Percentiles rank a stretch among this genome's conserved stretches.
phyloP scores from a whole-genome alignment of 345 rosid species.

The Citrus sinensis region DNA sequence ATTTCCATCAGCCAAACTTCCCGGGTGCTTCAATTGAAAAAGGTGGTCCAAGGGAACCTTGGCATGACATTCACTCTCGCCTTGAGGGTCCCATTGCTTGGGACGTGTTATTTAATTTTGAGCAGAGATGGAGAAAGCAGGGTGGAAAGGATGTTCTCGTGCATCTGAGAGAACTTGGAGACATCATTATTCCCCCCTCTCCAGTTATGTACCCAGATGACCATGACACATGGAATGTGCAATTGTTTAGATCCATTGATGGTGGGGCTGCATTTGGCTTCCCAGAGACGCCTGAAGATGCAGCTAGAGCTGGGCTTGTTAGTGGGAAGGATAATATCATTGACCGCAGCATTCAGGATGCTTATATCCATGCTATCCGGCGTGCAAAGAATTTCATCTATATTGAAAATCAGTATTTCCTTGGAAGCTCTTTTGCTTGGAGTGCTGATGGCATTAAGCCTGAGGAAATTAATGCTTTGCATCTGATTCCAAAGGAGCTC shows the following conservation, averaged over 20 bases:
- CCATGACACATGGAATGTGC: conserved; percentile 88
- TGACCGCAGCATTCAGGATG: conserved; percentile 96
- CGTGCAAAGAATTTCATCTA: conserved; percentile 95
- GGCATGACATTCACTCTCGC: conserved; percentile 97
- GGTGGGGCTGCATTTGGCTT: conserved; percentile 99
- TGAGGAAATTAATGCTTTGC: conserved; percentile 81
- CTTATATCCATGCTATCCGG: conserved; percentile 86
- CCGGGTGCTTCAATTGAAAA: conserved; percentile 71
- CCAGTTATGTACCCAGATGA: conserved; percentile 77
- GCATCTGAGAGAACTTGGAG: conserved; percentile 74
- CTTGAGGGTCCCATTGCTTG: conserved; percentile 98
- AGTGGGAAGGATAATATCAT: conserved; percentile 97
- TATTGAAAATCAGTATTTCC: conserved; percentile 95
- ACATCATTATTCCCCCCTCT: conserved; percentile 80
- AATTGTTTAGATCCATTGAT: conserved; percentile 92
- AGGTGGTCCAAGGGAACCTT: conserved; percentile 99
- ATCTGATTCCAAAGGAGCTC: conserved; percentile 91
- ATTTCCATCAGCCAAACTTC: conserved; percentile 97
- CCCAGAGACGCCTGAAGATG: conserved; percentile 95
- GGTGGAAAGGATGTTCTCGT: conserved; percentile 84
- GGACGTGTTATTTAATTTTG: conserved; percentile 93
- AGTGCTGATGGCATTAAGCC: conserved; percentile 78
- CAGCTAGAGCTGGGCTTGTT: conserved; percentile 88
- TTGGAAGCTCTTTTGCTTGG: conserved; percentile 90
- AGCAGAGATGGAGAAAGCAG: conserved; percentile 95